These are phyloP conservation scores for Pistacia atlantica DNA, from an alignment of 345 rosid species.

Conservation along the genomic window DNA sequence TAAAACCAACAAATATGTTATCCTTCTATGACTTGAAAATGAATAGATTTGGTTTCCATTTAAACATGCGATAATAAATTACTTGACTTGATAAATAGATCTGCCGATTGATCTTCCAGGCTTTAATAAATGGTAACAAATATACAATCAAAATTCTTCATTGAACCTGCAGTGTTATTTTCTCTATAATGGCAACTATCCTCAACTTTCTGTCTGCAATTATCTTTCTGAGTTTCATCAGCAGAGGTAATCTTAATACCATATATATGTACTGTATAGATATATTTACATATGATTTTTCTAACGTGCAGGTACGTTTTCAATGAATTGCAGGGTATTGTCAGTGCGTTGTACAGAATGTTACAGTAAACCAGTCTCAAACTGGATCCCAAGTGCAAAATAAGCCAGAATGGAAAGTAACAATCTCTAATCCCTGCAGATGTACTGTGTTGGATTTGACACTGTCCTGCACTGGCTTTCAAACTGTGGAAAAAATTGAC, in stretches of 20 bases:
- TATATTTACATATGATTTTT: too few relatives aligned
- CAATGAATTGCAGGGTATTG: background rate
- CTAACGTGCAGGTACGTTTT: too few relatives aligned
- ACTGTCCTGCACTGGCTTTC: conserved; percentile 25
- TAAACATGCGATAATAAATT: too few relatives aligned
- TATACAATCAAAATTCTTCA: too few relatives aligned
- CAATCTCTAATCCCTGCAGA: conserved; percentile 8
- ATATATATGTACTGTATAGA: background rate
- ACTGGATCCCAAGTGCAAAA: background rate
- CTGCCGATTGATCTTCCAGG: too few relatives aligned
- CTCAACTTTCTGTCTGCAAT: background rate
- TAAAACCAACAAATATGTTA: too few relatives aligned
- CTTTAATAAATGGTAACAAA: background rate
- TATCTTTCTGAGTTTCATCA: background rate
- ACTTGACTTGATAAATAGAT: too few relatives aligned
- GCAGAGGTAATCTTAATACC: background rate
- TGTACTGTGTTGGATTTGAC: background rate
- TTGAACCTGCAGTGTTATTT: too few relatives aligned
- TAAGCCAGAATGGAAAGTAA: conserved; percentile 23
- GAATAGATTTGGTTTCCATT: too few relatives aligned
- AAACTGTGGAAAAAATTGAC: background rate
- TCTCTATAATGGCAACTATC: background rate
- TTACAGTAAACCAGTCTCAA: conserved; percentile 10
- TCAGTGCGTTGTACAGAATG: conserved; percentile 4
- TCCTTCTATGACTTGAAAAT: too few relatives aligned